These are phyloP conservation scores for Paxillus ammoniavirescens DNA, from an alignment of 768 basidiomycete species.

Conservation along the genomic window DNA sequence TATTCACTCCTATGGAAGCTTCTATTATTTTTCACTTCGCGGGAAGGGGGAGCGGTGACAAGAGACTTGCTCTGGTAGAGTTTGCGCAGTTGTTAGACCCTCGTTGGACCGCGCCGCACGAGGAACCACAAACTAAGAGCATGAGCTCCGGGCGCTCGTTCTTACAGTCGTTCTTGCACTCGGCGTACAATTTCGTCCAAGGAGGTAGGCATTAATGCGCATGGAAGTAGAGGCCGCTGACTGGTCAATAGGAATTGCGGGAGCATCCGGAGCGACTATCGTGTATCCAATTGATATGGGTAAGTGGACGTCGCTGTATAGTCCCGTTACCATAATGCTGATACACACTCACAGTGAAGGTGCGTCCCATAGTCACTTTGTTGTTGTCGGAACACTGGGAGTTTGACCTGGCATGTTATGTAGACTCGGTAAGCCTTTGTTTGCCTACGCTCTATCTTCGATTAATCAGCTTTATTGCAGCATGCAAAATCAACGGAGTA, in stretches of 20 bases:
- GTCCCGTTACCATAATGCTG: constrained; percentile 1
- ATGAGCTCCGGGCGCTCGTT: constrained; percentile 39
- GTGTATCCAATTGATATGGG: constrained; percentile 97
- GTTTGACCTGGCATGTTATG: constrained; percentile 1
- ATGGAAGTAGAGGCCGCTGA: constrained; percentile 12
- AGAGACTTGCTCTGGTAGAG: constrained; percentile 81
- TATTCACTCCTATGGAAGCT: constrained; percentile 99
- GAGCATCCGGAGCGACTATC: constrained; percentile 93
- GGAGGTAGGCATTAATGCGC: constrained; percentile 55
- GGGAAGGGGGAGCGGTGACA: constrained; percentile 66
- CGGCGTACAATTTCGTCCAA: constrained; percentile 82
- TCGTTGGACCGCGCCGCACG: constrained; percentile 75
- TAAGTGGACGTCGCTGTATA: constrained; percentile 36
- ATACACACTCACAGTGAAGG: constrained; percentile 58
- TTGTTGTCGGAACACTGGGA: constrained; percentile 4
- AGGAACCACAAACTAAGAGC: constrained; percentile 40
- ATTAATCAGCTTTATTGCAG: constrained; percentile 36
- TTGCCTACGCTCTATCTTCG: background rate
- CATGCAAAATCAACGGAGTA: constrained; percentile 97
- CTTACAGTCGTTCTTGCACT: constrained; percentile 59
- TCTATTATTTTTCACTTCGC: constrained; percentile 98
- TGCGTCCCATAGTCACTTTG: constrained; percentile 31
- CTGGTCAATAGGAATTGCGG: constrained; percentile 68
- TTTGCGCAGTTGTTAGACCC: constrained; percentile 94
- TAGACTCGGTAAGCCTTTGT: constrained; percentile 55